Base-by-base conservation (phyloP, 768 basidiomycete species). In the Amanita pseudoporphyria region DNA sequence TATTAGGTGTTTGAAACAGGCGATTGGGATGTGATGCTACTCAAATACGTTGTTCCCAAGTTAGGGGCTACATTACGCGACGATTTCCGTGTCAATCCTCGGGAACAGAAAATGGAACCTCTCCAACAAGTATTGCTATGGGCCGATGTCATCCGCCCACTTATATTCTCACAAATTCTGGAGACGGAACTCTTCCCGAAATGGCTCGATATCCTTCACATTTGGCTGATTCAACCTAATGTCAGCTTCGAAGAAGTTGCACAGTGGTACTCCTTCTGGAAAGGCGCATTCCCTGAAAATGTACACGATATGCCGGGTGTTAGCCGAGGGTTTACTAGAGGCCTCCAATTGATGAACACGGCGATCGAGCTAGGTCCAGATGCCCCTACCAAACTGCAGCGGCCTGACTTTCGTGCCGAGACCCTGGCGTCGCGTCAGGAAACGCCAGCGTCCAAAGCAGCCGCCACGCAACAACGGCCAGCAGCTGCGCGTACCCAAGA, bases 131-230 rank as follows among this genome's bases (percentile, higher is more conserved):
- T 92, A 14, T 70, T 97, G 38, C 70, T 71, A 1, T 99, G 96
- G 96, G 71, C 74, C 9, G 62, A 69, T 28, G 71, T 89, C 49
- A 71, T 98, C 31, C 83, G 88, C 6, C 65, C 79, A 0, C 81
- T 86, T 3, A 77, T 95, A 53, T 75, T 96, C 58, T 74, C 82
- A 1, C 88, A 93, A 59, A 69, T 99, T 10, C 68, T 99, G 54
- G 89, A 95, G 62, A 75, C 77, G 5, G 91, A 92, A 58, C 95
- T 98, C 71, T 97, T 97, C 76, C 89, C 92, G 3, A 95, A 96
- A 62, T 99, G 94, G 93, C 73, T 98, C 52, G 86, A 92, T 43
- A 82, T 88, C 18, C 71, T 99, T 19, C 84, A 94, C 60, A 66
- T 90, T 39, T 98, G 96, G 96, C 82, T 99, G 35, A 73, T 85